Evolutionary conservation across 129 eudicot species (phyloP).

Genomic region (Kitagawia praeruptora): DNA sequence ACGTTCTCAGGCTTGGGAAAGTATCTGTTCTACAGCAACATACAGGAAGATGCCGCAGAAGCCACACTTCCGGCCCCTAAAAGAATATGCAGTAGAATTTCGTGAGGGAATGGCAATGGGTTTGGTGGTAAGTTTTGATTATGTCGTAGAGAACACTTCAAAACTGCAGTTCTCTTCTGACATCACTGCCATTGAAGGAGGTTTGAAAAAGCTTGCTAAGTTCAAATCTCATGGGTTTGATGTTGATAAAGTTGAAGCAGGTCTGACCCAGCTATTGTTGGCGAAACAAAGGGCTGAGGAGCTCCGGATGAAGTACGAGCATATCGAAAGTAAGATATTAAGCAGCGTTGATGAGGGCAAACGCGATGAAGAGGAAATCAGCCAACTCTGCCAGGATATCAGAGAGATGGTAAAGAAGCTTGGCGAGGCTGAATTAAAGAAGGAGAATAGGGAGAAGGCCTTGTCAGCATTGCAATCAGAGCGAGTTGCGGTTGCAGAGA

Average conservation of each 20-base stretch:
- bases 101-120: conserved; percentile 81
- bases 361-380: not conserved
- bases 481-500: not conserved
- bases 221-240: conserved; percentile 68
- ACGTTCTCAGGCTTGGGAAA: conserved; percentile 48
- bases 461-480: not conserved
- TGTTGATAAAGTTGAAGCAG: conserved; percentile 34
- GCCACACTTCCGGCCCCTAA: conserved; percentile 71
- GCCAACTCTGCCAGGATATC: not conserved
- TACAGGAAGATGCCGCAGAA: conserved; percentile 37
- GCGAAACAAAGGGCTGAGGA: conserved; percentile 37
- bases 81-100: conserved; percentile 24
- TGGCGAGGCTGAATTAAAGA: not conserved
- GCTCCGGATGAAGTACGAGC: conserved; percentile 9
- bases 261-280: conserved; percentile 28
- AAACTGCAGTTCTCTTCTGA: conserved; percentile 39
- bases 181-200: conserved; percentile 31
- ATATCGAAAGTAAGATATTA: not conserved
- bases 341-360: not conserved
- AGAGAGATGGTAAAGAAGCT: not conserved
- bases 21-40: conserved; percentile 51
- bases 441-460: not conserved
- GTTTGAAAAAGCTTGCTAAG: conserved; percentile 48
- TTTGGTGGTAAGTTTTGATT: conserved; percentile 50
- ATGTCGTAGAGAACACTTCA: conserved; percentile 38